Base-by-base conservation (phyloP, 2,329 filamentous ascomycete species). In the Aspergillus ustus region DNA sequence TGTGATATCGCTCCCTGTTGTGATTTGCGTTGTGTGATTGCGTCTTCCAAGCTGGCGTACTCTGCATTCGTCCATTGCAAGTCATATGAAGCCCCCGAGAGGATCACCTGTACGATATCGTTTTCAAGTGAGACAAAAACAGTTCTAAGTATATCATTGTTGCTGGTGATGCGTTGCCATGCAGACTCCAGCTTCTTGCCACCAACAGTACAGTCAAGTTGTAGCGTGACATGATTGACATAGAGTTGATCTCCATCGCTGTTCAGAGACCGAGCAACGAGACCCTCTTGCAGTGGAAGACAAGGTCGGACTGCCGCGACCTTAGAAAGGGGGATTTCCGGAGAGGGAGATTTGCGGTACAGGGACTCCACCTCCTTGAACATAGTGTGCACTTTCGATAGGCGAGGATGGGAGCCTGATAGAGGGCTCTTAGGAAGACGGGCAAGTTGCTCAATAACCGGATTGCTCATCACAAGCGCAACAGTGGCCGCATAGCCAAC, bases 91-190 rank as follows among this genome's bases (percentile, higher is more conserved):
- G 67, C 62, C 2, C 61, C 37, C 2, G 61, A 48, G n/a, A 79
- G 54, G 0, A 80, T 67, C 6, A 79, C 67, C 52, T 78, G 74
- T 2, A 73, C 73, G 45, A 75, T 73, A 5, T 69, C 62, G 6
- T 69, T 70, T n/a, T 73, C 72, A 19, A 76, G 66, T n/a, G 76
- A 66, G 45, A 73, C 67, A 31, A 81, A 80, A 0, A 73, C 69
- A 4, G 76, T 79, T 37, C 78, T 73, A 34, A 80, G 62, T 25
- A 80, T 79, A 15, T 78, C 74, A 57, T 76, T 72, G 2, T 70
- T 63, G n/a, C 64, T 61, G n/a, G 70, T 67, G 2, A 75, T 67
- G 5, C 60, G 52, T 28, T 66, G 65, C 69, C 76, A 79, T 5
- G 71, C 69, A 0, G 57, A 44, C 31, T 68, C 66, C 0, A 80